phyloP scores from a whole-genome alignment of 116 monocot genomes.

The Dioscorea cayenensis region DNA sequence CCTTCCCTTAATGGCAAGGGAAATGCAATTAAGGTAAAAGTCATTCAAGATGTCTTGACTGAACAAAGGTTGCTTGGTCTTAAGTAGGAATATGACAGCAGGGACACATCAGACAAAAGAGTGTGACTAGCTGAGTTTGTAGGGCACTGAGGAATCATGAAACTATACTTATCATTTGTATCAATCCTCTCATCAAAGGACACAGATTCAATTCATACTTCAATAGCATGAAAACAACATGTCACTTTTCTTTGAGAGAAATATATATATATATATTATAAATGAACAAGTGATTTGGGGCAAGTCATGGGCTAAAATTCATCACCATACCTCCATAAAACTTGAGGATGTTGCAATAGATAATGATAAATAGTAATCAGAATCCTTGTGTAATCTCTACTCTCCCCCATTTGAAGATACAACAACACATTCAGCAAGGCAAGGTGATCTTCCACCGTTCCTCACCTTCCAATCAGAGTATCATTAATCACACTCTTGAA shows the following conservation, averaged over 20 bases:
- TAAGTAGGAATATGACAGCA: neutral
- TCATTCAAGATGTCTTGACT: neutral
- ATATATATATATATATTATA: too few relatives aligned
- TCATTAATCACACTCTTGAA: neutral
- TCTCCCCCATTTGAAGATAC: neutral
- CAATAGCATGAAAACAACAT: too few relatives aligned
- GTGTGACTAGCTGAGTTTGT: neutral
- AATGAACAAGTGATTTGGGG: too few relatives aligned
- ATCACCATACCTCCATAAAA: slow-evolving; percentile 3
- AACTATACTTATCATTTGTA: neutral
- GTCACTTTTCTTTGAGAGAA: too few relatives aligned
- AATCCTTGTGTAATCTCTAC: neutral
- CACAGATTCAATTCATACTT: too few relatives aligned
- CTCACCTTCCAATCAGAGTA: neutral
- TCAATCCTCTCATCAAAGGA: too few relatives aligned
- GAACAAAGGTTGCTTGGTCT: neutral
- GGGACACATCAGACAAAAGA: neutral
- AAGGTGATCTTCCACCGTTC: slow-evolving; percentile 7
- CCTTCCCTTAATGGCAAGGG: too few relatives aligned
- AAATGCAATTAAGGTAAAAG: neutral
- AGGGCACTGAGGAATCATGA: neutral
- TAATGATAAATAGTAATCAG: neutral
- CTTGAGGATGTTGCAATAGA: neutral
- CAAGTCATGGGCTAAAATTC: too few relatives aligned
- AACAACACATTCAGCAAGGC: neutral